Evolutionary conservation across 169 alveolate species (phyloP).

Genomic region (Toxoplasma gondii): DNA sequence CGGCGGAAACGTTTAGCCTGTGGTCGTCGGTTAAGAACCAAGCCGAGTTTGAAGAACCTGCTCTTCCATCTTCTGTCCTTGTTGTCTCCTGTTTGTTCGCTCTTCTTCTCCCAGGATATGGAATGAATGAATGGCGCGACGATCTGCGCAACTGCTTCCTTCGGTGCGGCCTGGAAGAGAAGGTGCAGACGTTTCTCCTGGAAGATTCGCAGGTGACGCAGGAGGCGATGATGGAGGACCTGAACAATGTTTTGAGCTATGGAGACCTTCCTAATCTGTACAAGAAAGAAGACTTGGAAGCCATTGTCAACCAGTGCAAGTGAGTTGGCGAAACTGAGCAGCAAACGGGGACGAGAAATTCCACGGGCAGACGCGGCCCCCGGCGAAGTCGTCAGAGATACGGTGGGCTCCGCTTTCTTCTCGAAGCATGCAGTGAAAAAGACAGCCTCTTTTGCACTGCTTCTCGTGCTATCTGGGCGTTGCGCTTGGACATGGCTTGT

Average conservation of each 20-base stretch:
- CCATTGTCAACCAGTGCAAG: slow-evolving; percentile 84
- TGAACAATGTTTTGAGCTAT: slow-evolving; percentile 91
- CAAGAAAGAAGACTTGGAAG: slow-evolving; percentile 92
- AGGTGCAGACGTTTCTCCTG: slow-evolving; percentile 89
- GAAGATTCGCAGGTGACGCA: slow-evolving; percentile 92
- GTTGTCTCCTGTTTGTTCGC: neutral
- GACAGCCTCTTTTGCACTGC: neutral
- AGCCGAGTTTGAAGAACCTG: no score
- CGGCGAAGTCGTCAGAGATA: neutral
- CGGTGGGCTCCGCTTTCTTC: neutral
- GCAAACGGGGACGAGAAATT: no score
- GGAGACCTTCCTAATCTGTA: slow-evolving; percentile 95
- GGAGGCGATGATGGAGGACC: slow-evolving; percentile 93
- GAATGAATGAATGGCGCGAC: slow-evolving; percentile 91
- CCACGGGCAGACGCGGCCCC: no score
- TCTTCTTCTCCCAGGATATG: slow-evolving; percentile 64
- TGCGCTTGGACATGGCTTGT: neutral
- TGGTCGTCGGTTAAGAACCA: no score
- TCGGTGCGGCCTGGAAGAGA: slow-evolving; percentile 91
- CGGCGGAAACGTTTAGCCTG: no score
- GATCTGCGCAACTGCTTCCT: slow-evolving; percentile 90
- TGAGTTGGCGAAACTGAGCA: slow-evolving; percentile 66
- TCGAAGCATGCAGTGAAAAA: neutral
- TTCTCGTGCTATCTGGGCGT: neutral
- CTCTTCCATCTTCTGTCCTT: neutral